Percentiles rank a stretch among this genome's conserved stretches.
phyloP scores from a whole-genome alignment of 345 rosid species.

The Murraya koenigii region DNA sequence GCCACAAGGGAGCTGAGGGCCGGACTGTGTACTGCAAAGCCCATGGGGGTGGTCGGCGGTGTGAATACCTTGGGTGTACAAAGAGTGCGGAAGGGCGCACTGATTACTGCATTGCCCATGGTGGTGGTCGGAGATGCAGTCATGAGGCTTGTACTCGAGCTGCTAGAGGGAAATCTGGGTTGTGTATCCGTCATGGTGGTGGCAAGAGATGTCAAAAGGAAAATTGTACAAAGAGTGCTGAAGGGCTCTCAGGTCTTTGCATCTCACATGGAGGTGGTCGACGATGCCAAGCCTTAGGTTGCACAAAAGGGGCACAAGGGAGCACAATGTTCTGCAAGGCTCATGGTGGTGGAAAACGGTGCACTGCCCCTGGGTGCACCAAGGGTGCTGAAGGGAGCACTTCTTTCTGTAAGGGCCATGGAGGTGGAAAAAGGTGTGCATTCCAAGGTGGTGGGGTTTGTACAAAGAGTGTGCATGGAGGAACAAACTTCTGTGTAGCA shows the following conservation, averaged over 20 bases:
- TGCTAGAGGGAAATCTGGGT: slow-evolving; percentile 94
- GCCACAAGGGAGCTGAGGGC: slow-evolving; percentile 98
- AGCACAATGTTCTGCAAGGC: slow-evolving; percentile 98
- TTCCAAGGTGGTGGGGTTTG: slow-evolving; percentile 79
- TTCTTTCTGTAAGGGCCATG: slow-evolving; percentile 94
- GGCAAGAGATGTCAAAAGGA: slow-evolving; percentile 93
- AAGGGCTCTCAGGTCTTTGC: slow-evolving; percentile 95
- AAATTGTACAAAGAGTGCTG: slow-evolving; percentile 90
- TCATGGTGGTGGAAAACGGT: slow-evolving; percentile 97
- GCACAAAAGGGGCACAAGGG: slow-evolving; percentile 98
- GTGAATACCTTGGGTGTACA: slow-evolving; percentile 94
- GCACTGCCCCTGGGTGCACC: slow-evolving; percentile 69
- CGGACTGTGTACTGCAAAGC: slow-evolving; percentile 96
- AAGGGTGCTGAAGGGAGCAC: slow-evolving; percentile 99
- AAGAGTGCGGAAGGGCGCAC: slow-evolving; percentile 99
- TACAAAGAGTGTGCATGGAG: slow-evolving; percentile 96
- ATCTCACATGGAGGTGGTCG: slow-evolving; percentile 98
- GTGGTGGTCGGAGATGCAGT: slow-evolving; percentile 94
- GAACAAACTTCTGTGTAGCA: slow-evolving; percentile 95
- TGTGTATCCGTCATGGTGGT: slow-evolving; percentile 96
- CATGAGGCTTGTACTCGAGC: slow-evolving; percentile 81
- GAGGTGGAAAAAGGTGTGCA: slow-evolving; percentile 95
- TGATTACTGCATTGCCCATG: slow-evolving; percentile 93
- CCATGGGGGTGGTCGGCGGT: slow-evolving; percentile 97
- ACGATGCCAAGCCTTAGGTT: slow-evolving; percentile 73